Evolutionary conservation across 495 filamentous ascomycete species (phyloP).

Genomic region (Cairneyella variabilis): DNA sequence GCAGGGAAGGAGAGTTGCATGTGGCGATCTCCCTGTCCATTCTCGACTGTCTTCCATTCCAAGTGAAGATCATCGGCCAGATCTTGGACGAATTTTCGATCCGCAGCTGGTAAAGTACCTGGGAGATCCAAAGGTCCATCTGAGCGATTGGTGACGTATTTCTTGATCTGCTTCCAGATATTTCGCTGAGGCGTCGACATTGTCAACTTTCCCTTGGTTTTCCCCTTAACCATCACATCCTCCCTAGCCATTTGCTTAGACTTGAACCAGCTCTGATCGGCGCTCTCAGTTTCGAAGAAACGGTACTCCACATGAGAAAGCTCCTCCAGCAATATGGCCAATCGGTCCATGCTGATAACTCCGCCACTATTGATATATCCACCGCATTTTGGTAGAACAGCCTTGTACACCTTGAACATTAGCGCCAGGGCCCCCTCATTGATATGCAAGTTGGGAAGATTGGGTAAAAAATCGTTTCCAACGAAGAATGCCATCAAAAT

Average conservation of each 20-base stretch:
- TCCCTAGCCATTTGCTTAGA: slow-evolving; percentile 67
- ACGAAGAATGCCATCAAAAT: slow-evolving; percentile 99
- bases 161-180: slow-evolving; percentile 76
- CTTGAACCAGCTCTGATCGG: slow-evolving; percentile 88
- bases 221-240: slow-evolving; percentile 58
- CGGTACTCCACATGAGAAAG: slow-evolving; percentile 81
- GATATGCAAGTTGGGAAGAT: slow-evolving; percentile 94
- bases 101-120: slow-evolving; percentile 68
- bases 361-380: slow-evolving; percentile 97
- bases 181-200: slow-evolving; percentile 78
- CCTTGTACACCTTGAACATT: slow-evolving; percentile 97
- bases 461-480: slow-evolving; percentile 98
- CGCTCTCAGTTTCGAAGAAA: slow-evolving; percentile 84
- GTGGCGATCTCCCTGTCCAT: slow-evolving; percentile 75
- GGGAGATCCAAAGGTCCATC: slow-evolving; percentile 64
- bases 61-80: slow-evolving; percentile 78
- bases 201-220: slow-evolving; percentile 58
- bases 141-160: slow-evolving; percentile 64
- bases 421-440: slow-evolving; percentile 94
- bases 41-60: slow-evolving; percentile 74
- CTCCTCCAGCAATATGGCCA: slow-evolving; percentile 76
- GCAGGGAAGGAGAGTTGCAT: slow-evolving; percentile 68
- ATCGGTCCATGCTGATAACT: slow-evolving; percentile 77
- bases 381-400: slow-evolving; percentile 77
- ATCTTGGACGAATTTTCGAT: slow-evolving; percentile 89